Base-by-base conservation (phyloP, 495 filamentous ascomycete genomes). In the Trypethelium eluteriae region DNA sequence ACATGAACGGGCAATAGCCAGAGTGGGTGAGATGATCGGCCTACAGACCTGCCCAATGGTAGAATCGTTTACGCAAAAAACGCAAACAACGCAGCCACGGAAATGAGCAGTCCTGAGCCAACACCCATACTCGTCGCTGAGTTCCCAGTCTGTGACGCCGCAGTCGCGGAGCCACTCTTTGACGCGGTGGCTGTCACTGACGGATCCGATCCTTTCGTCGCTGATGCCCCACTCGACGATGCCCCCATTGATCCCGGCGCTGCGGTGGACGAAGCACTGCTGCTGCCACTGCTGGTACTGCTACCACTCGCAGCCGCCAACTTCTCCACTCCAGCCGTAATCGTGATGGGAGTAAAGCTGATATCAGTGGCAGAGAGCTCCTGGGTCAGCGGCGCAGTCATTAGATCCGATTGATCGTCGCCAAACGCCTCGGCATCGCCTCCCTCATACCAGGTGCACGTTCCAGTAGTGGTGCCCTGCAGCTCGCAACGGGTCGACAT, bases 321-420 rank as follows among this genome's bases (percentile, higher is more conserved):
- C 53, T 59, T 59, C 53, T 59, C 53, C 53, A 59, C 6, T 9
- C 53, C 53, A 18, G 53, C 53, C 25, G 53, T 59, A 32, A 59
- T 59, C 25, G 53, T 59, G 5, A 59, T 14, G 3, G 53, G 53
- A 3, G 32, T 59, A 36, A 35, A 59, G 6, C 25, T 35, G 32
- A 59, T 59, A 36, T 59, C 32, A 5, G 6, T 32, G 5, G 18
- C 53, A 11, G 10, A 34, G 25, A 59, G 6, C 53, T 18, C 25
- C 18, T 35, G 5, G 25, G 32, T 36, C 18, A 36, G 3, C 5
- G 53, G 53, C 53, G 53, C 53, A 18, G 53, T 35, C 53, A 59
- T 59, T 6, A 59, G 6, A 10, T 59, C 14, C 2, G 25, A 7
- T 2, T 11, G 10, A 0, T 34, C 53, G 32, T 35, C 53, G 25